phyloP scores from a whole-genome alignment of 2,329 filamentous ascomycete genomes.

The Calonectria fujianensis region DNA sequence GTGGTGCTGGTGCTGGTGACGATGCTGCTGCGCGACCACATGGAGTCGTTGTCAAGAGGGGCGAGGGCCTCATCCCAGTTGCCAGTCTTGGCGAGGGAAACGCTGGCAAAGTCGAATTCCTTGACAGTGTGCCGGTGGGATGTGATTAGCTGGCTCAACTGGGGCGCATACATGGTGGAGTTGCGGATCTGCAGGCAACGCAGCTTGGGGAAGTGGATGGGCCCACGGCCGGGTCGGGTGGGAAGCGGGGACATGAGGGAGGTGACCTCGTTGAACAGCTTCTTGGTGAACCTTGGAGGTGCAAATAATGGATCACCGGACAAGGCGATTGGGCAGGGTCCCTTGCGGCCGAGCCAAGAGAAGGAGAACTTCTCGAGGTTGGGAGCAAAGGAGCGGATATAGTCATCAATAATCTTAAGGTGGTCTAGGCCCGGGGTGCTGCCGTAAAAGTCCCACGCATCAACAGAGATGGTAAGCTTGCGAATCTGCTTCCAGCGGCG shows the following conservation, averaged over 20 bases:
- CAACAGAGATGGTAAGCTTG: constrained; percentile 83
- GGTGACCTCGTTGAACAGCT: constrained; percentile 79
- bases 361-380: constrained; percentile 83
- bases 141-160: constrained; percentile 81
- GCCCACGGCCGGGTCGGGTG: constrained; percentile 68
- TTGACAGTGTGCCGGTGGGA: constrained; percentile 80
- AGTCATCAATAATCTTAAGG: constrained; percentile 87
- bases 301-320: constrained; percentile 82
- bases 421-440: constrained; percentile 79
- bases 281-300: constrained; percentile 70
- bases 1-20: constrained; percentile 36
- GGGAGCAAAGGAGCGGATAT: constrained; percentile 81
- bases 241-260: constrained; percentile 79
- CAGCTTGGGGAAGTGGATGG: constrained; percentile 80
- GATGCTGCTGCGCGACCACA: constrained; percentile 60
- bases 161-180: constrained; percentile 80
- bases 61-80: constrained; percentile 90
- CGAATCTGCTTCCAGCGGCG: constrained; percentile 87
- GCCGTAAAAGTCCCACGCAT: constrained; percentile 79
- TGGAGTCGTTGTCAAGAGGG: constrained; percentile 73
- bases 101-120: constrained; percentile 88
- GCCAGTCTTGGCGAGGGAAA: constrained; percentile 79
- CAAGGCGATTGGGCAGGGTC: constrained; percentile 83
- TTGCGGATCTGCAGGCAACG: constrained; percentile 83
- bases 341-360: constrained; percentile 84